phyloP scores from a whole-genome alignment of 345 rosid species.

The Trapa bicornis region DNA sequence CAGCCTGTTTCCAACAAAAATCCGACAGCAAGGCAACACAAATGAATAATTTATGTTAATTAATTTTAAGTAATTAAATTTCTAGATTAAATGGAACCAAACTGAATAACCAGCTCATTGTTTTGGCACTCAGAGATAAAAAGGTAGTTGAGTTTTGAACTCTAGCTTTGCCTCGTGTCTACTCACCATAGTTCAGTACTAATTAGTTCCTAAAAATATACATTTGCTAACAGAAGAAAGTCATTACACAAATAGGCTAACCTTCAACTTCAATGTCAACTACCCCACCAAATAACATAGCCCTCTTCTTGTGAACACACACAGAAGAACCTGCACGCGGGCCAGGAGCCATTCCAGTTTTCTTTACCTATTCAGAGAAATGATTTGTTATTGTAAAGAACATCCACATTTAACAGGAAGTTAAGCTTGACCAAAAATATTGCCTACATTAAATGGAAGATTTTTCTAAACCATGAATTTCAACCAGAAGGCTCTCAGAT shows the following conservation, averaged over 20 bases:
- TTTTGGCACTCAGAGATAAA: neutral
- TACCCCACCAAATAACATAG: slow-evolving; percentile 88
- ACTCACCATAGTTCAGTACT: neutral
- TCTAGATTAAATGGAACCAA: no score
- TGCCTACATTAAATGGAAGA: neutral
- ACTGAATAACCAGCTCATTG: no score
- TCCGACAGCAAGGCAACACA: no score
- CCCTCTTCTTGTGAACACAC: slow-evolving; percentile 93
- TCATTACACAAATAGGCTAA: slow-evolving; percentile 11
- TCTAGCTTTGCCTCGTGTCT: neutral
- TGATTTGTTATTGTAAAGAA: neutral
- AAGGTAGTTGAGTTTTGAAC: neutral
- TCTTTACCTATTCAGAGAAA: slow-evolving; percentile 51
- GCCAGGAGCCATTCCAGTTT: slow-evolving; percentile 93
- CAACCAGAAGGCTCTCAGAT: neutral
- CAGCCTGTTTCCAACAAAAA: no score
- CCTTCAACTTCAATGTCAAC: slow-evolving; percentile 97
- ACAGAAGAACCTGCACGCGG: slow-evolving; percentile 89
- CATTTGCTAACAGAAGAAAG: neutral
- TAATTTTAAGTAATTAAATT: no score
- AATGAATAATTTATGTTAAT: no score
- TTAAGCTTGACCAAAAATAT: neutral
- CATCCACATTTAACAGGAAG: neutral
- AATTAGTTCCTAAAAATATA: neutral
- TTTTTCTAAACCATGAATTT: neutral